Evolutionary conservation across 2,329 filamentous ascomycete genomes (phyloP), one percentile per base, ranked within the genome.

Genomic region (Botryotinia convoluta): DNA sequence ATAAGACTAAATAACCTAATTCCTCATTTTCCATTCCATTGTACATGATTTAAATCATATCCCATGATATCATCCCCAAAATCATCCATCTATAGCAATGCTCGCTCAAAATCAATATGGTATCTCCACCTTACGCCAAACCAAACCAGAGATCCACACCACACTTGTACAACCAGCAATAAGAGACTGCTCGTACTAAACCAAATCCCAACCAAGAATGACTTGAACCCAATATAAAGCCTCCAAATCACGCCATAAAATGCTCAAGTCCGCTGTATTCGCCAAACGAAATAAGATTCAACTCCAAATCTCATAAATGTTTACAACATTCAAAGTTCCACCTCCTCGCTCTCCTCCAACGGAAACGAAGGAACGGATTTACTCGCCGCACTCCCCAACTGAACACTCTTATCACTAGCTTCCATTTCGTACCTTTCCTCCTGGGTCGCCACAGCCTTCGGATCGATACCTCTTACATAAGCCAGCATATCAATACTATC

Each of bases 401-500:
- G 51, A 20, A 72, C 63, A 6, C 57, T 61, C 22, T 62, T 69
- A 48, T 72, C 71, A 22, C 71, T 72, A 32, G 71, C 71, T 44
- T 73, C 65, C n/a, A 48, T 48, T 29, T 73, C 71, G n/a, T 71
- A 73, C 26, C 22, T 39, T 54, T 65, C 2, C 9, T 73, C 72
- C 16, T 60, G 61, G 16, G 18, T 32, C 16, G 67, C 60, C n/a
- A 63, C 70, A 8, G 26, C 37, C 26, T 9, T 18, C 12, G 72
- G 68, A 51, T 73, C 72, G 4, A 48, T 12, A 35, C 5, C 35
- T 42, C 68, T 51, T 26, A 39, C 68, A 51, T 67, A 63, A 12
- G 72, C 68, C 20, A 73, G 32, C 72, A 73, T 71, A 35, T 73
- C 72, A 18, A 73, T 65, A 20, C 72, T 73, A 20, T 63, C 61